Evolutionary conservation across 2,329 filamentous ascomycete species (phyloP), one percentile per base, ranked within the genome.

Genomic region (Ceratocystis alfenasii): DNA sequence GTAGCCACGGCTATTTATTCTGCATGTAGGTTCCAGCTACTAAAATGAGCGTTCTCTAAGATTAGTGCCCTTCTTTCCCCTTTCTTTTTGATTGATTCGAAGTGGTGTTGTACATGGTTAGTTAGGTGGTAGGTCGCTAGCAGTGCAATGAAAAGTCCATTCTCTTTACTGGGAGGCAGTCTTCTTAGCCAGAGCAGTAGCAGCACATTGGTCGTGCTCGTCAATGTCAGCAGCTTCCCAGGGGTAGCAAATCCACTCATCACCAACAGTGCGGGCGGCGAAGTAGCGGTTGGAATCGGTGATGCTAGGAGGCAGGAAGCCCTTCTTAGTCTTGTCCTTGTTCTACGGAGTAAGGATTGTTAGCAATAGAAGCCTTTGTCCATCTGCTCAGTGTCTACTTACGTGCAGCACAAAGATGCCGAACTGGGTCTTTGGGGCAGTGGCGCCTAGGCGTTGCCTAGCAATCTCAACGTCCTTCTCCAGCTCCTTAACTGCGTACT

Each of bases 231-330:
- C 87, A 55, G 94, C 94, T 79, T 97, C 94, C 94, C 94, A 99
- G 17, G 94, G 94, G 78, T 99, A 99, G 82, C 90, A 95, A 75
- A 97, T 97, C 94, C 94, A 99, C 70, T 91, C 87, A 77, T 99
- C 93, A n/a, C 83, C 84, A 41, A 95, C 89, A 5, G 93, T 97
- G 73, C 87, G 81, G 25, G 94, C 90, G 25, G 94, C 94, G 70
- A 88, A 77, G 78, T 99, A 99, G 72, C 87, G 82, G 66, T 83
- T 83, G 65, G 85, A 77, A 50, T 81, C 77, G 69, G 93, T 80
- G 83, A 97, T 90, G 46, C 90, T 86, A 22, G 83, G 73, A 10
- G 94, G 92, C 66, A 99, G 81, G 22, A 78, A 78, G 65, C 94
- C 94, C 82, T 96, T 96, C 86, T 99, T 99, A 65, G 79, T 70